These are phyloP conservation scores for Leishmania martiniquensis DNA, from an alignment of 208 protist genomes.

Conservation along the genomic window DNA sequence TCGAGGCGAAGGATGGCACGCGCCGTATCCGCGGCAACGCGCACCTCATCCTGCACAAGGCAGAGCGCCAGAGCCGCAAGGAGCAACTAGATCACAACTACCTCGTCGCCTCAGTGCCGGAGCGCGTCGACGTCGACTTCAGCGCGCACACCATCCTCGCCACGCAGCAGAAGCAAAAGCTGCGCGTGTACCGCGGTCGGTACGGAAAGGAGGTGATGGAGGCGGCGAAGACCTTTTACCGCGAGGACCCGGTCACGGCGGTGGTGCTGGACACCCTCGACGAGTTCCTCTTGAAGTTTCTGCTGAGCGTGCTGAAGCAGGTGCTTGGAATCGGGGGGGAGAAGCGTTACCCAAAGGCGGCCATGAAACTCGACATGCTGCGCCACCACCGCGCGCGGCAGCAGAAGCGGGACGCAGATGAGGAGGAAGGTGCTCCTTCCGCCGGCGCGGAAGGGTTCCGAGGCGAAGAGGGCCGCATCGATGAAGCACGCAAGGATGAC, in stretches of 20 bases:
- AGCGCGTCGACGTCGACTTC: constrained; percentile 89
- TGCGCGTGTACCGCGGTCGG: constrained; percentile 82
- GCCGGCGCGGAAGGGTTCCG: constrained; percentile 8
- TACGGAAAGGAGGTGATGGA: constrained; percentile 80
- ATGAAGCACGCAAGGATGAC: constrained; percentile 8
- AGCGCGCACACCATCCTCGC: constrained; percentile 85
- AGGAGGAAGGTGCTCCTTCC: constrained; percentile 20
- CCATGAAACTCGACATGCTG: constrained; percentile 79
- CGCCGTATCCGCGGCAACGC: constrained; percentile 84
- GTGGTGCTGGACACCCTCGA: constrained; percentile 91
- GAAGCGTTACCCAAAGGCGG: constrained; percentile 59
- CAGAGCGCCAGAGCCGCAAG: constrained; percentile 48
- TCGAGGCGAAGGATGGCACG: constrained; percentile 89
- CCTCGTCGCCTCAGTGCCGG: constrained; percentile 70
- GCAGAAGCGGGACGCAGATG: constrained; percentile 2
- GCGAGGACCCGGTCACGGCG: constrained; percentile 80
- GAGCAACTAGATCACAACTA: constrained; percentile 77
- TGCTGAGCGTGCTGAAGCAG: constrained; percentile 85
- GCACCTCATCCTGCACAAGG: constrained; percentile 65
- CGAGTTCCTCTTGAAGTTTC: constrained; percentile 87
- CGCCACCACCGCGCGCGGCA: constrained; percentile 43
- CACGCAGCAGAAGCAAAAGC: constrained; percentile 91
- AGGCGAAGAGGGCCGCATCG: constrained; percentile 31
- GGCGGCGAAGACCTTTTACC: constrained; percentile 87
- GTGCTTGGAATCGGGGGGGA: constrained; percentile 90